phyloP scores from a whole-genome alignment of 2,329 filamentous ascomycete genomes.

The Chrysoporthe puriensis region DNA sequence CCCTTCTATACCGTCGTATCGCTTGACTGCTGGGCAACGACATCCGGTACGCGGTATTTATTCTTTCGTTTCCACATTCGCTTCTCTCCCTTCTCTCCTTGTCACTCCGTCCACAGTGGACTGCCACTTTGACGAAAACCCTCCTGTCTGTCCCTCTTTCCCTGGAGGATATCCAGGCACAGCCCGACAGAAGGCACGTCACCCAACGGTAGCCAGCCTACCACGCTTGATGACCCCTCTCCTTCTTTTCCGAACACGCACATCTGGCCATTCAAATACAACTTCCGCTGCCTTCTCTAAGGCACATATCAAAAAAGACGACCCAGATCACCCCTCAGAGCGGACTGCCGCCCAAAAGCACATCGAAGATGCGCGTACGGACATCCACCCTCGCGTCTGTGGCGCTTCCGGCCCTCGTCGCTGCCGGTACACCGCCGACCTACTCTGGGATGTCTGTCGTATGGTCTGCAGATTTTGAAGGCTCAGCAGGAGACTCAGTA shows the following conservation, averaged over 20 bases:
- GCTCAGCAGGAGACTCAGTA: conserved; percentile 40
- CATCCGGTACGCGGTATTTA: conserved; percentile 6
- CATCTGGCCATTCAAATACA: neutral
- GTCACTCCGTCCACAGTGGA: conserved; percentile 11
- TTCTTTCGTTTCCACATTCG: conserved; percentile 26
- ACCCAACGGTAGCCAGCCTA: conserved; percentile 25
- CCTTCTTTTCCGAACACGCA: neutral
- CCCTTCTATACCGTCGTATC: conserved; percentile 16
- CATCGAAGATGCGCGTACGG: conserved; percentile 23
- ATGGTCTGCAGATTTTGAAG: conserved; percentile 51
- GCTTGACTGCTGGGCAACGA: conserved; percentile 24
- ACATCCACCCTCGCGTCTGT: conserved; percentile 35
- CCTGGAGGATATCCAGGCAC: neutral
- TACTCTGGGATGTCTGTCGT: conserved; percentile 45
- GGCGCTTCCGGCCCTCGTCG: conserved; percentile 36
- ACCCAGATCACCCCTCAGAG: neutral
- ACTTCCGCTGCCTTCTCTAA: neutral
- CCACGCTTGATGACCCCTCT: neutral
- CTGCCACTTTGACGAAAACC: conserved; percentile 10
- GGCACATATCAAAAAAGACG: neutral
- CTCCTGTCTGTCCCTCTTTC: conserved; percentile 5
- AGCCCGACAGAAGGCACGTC: neutral
- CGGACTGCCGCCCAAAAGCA: neutral
- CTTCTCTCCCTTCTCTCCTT: conserved; percentile 15
- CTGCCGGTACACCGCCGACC: conserved; percentile 43